These are phyloP conservation scores for Lichtheimia corymbifera DNA, from an alignment of 371 early-diverging fungal species.

Conservation along the genomic window DNA sequence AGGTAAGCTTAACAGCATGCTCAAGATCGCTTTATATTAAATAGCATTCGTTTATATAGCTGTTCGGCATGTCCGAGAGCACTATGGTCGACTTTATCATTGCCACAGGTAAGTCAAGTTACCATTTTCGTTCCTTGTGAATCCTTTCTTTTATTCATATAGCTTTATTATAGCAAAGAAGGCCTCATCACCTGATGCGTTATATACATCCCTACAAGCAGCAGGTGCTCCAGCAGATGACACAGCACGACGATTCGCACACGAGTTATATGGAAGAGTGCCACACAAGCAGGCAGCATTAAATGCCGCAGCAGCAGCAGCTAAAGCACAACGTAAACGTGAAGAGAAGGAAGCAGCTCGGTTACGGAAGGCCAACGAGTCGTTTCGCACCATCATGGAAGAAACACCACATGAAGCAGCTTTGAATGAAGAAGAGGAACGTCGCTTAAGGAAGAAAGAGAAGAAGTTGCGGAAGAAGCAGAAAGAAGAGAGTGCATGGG, in stretches of 20 bases:
- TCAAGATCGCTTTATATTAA: slow-evolving; percentile 3
- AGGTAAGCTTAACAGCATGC: slow-evolving; percentile 37
- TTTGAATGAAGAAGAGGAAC: slow-evolving; percentile 27
- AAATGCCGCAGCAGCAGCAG: slow-evolving; percentile 26
- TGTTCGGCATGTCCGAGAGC: slow-evolving; percentile 71
- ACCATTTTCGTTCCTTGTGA: background rate
- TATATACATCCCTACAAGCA: slow-evolving; percentile 53
- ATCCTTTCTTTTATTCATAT: background rate
- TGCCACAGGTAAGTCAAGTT: slow-evolving; percentile 48
- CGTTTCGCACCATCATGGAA: slow-evolving; percentile 57
- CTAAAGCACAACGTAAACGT: slow-evolving; percentile 47
- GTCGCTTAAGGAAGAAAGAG: slow-evolving; percentile 40
- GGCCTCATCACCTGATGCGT: slow-evolving; percentile 58
- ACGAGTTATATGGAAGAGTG: slow-evolving; percentile 61
- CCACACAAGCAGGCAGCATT: slow-evolving; percentile 47
- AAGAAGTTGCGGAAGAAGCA: slow-evolving; percentile 60
- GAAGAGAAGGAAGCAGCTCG: slow-evolving; percentile 56
- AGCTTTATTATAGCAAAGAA: slow-evolving; percentile 48
- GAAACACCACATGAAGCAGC: slow-evolving; percentile 41
- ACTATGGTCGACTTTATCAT: slow-evolving; percentile 76
- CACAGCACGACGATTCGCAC: slow-evolving; percentile 60
- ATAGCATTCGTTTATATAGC: slow-evolving; percentile 27
- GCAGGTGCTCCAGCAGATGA: slow-evolving; percentile 61
- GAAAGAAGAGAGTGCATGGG: slow-evolving; percentile 53
- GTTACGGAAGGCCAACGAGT: slow-evolving; percentile 61